Base-by-base conservation (phyloP, 345 rosid species). In the Adansonia digitata region DNA sequence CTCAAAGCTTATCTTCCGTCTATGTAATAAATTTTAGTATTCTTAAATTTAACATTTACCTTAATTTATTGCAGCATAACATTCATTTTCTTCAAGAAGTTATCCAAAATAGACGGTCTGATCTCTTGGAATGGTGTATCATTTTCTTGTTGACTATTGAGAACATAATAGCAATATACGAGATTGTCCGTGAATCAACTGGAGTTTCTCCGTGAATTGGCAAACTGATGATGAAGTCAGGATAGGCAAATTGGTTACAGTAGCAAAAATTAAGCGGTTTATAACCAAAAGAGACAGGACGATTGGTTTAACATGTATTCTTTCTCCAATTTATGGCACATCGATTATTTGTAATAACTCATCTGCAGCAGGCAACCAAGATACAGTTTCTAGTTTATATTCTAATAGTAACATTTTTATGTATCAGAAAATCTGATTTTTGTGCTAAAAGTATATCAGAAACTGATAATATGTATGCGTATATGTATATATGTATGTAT, bases 71-170 rank as follows among this genome's bases (percentile, higher is more conserved):
- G 88, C 97, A 94, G 98, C 97, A 90, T 75, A 94, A 94, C 84
- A 89, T 94, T 84, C 97, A 82, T 79, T 94, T 92, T 84, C 97
- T 90, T 71, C 94, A 91, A 84, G 94, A 92, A 84, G 98, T 88
- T 56, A 83, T 92, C 78, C 97, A 90, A 79, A 94, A 89, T 83
- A 83, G 92, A 77, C 80, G 88, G 73, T 90, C 98, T 0, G 94
- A 90, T 82, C 90, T 92, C 69, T 82, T 88, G 77, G 97, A 94
- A 68, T 67, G 97, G 97, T 88, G 92, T 88, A 88, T 94, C 77
- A 91, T 92, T 77, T 87, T 92, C 88, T 86, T 94, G 72, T 77
- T 91, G 74, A 83, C 88, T 13, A 17, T 92, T 24, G 97, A 94
- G 81, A 94, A 94, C 75, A 71, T 85, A 43, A 79, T 94, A 79